phyloP scores from a whole-genome alignment of 768 basidiomycete genomes.

The Boletus subcaerulescens region DNA sequence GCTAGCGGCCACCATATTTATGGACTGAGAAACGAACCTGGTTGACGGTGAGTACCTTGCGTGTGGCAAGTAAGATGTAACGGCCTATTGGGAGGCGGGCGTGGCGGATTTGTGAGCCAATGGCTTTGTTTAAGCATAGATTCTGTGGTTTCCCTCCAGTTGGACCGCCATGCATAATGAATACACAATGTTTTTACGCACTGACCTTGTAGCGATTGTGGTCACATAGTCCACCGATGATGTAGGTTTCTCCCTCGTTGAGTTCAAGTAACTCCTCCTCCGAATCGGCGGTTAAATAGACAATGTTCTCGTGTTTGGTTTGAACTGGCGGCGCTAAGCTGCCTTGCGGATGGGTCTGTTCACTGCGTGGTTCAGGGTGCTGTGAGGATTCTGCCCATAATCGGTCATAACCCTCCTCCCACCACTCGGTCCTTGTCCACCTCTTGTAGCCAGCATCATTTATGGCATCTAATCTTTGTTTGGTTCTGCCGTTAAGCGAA shows the following conservation, averaged over 20 bases:
- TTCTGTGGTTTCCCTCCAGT: conserved; percentile 48
- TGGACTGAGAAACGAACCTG: conserved; percentile 46
- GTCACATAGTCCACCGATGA: conserved; percentile 95
- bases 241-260: conserved; percentile 80
- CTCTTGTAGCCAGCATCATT: conserved; percentile 68
- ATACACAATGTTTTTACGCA: neutral
- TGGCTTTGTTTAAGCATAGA: conserved; percentile 86
- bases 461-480: conserved; percentile 59
- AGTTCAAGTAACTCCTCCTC: conserved; percentile 82
- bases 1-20: neutral
- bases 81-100: conserved; percentile 95
- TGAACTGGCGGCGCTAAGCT: conserved; percentile 1
- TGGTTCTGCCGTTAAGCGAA: conserved; percentile 71
- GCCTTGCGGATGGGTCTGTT: conserved; percentile 2
- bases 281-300: conserved; percentile 96
- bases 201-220: conserved; percentile 92
- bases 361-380: neutral
- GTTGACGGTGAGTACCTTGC: conserved; percentile 97
- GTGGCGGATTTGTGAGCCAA: conserved; percentile 67
- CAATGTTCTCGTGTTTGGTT: conserved; percentile 48
- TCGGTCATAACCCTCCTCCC: conserved; percentile 67
- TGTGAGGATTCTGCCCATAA: conserved; percentile 49
- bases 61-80: conserved; percentile 80
- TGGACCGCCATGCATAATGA: conserved; percentile 2
- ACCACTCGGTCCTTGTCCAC: conserved; percentile 86